Base-by-base conservation (phyloP, 768 basidiomycete genomes). In the Boletus sp. region DNA sequence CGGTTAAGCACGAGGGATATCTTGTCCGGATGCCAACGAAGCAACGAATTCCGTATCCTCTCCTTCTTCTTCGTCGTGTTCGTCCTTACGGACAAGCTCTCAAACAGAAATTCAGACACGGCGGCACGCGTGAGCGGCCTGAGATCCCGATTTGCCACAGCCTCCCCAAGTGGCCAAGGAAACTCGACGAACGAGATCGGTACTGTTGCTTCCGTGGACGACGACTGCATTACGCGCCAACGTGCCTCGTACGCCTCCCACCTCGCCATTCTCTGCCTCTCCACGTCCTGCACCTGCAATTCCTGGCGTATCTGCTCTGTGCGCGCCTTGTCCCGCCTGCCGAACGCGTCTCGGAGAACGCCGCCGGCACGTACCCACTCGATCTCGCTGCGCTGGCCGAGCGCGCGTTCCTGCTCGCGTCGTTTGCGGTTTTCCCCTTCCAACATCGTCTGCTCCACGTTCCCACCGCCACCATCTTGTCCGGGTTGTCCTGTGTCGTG, bases 21-120 rank as follows among this genome's bases (percentile, higher is more conserved):
- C 72, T 87, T 87, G 67, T 88, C 86, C 1, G 87, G 86, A 64
- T 87, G 86, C 81, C 85, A 89, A 9, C 84, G 77, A 54, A 90
- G 69, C 44, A 91, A 69, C 1, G 85, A 83, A 47, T 76, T 77
- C 35, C 87, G 77, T 7, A 90, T 71, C 40, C 80, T 73, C 44
- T 84, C 83, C 70, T 78, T 82, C 61, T 65, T 74, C 53, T 79
- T 79, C 36, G 71, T 72, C 0, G 60, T 71, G 32, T 72, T 76
- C 20, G 73, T 71, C 47, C 80, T 67, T 5, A 84, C 76, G 50
- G 62, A 67, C 54, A 82, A 70, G 12, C 73, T 65, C 7, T 76
- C 78, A 32, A 84, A 71, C 5, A 89, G 61, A 58, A 89, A 88
- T 0, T 74, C 72, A 18, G 80, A 69, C 10, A 89, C 70, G 1